Percentiles rank a stretch among this genome's conserved stretches.
Evolutionary conservation across 257 asterid genomes (phyloP).

Genomic region (Jacaranda copaia): DNA sequence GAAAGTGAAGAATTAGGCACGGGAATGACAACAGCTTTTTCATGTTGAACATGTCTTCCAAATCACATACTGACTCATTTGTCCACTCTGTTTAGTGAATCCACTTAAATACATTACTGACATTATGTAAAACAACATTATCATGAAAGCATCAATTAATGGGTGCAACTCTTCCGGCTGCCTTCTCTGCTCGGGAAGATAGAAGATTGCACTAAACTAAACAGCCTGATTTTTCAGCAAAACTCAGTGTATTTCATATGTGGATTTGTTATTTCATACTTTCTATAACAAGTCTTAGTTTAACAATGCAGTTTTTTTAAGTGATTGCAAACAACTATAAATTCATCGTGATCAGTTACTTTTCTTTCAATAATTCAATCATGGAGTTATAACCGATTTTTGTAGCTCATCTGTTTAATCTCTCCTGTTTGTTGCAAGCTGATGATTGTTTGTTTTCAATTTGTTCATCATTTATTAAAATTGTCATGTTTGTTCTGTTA

Average conservation of each 20-base stretch:
- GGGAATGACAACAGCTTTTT: not conserved
- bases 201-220: no score
- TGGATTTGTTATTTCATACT: not conserved
- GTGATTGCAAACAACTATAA: not conserved
- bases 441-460: conserved; percentile 5
- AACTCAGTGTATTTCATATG: not conserved
- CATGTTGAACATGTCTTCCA: not conserved
- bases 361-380: not conserved
- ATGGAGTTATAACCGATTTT: not conserved
- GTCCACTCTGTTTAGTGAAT: not conserved
- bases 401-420: not conserved
- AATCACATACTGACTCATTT: not conserved
- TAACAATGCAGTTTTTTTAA: not conserved
- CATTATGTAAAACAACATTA: not conserved
- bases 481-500: conserved; percentile 11
- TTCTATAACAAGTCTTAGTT: not conserved
- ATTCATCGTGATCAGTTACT: not conserved
- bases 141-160: no score
- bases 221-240: not conserved
- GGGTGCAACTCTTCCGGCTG: no score
- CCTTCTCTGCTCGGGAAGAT: no score
- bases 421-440: conserved; percentile 16
- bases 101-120: not conserved
- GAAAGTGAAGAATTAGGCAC: conserved; percentile 1
- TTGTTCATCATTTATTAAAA: conserved; percentile 24